phyloP scores from a whole-genome alignment of 225 moss, liverwort and hornwort genomes.

The Ulota crispa region DNA sequence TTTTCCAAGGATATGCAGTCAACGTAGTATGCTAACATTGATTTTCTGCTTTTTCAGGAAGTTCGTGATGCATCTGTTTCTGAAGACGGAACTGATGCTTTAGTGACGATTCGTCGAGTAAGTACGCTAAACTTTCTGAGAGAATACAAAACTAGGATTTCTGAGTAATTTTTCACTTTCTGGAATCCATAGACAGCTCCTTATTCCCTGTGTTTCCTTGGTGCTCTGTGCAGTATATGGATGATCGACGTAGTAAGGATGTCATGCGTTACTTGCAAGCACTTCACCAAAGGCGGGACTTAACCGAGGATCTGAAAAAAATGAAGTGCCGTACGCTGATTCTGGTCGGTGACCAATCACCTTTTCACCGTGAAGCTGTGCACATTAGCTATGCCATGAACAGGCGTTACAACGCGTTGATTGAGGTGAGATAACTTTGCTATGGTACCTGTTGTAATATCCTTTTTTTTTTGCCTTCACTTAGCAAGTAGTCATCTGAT shows the following conservation, averaged over 20 bases:
- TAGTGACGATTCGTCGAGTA: slow-evolving; percentile 59
- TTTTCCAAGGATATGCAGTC: not conserved
- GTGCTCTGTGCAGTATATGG: slow-evolving; percentile 47
- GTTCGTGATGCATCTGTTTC: slow-evolving; percentile 40
- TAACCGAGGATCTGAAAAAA: slow-evolving; percentile 63
- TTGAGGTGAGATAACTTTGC: slow-evolving; percentile 56
- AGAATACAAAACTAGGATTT: not conserved
- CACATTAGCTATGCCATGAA: slow-evolving; percentile 83
- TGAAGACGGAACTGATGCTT: slow-evolving; percentile 40
- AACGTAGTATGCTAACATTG: not conserved
- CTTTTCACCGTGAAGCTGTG: slow-evolving; percentile 81
- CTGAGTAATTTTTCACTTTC: not conserved
- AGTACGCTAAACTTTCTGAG: slow-evolving; percentile 6
- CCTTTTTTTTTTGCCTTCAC: not conserved
- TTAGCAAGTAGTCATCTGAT: not conserved
- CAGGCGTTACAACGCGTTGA: slow-evolving; percentile 80
- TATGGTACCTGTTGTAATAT: not conserved
- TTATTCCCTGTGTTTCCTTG: not conserved
- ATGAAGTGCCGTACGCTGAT: slow-evolving; percentile 88
- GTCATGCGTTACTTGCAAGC: slow-evolving; percentile 86
- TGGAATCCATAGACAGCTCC: not conserved
- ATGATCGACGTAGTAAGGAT: slow-evolving; percentile 64
- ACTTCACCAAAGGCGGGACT: slow-evolving; percentile 72
- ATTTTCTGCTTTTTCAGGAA: slow-evolving; percentile 45
- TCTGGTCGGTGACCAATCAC: slow-evolving; percentile 81